Percentiles rank a stretch among this genome's conserved stretches.
Evolutionary conservation across 1,284 basidiomycete species (phyloP).

Genomic region (Leccinum fuscescens): DNA sequence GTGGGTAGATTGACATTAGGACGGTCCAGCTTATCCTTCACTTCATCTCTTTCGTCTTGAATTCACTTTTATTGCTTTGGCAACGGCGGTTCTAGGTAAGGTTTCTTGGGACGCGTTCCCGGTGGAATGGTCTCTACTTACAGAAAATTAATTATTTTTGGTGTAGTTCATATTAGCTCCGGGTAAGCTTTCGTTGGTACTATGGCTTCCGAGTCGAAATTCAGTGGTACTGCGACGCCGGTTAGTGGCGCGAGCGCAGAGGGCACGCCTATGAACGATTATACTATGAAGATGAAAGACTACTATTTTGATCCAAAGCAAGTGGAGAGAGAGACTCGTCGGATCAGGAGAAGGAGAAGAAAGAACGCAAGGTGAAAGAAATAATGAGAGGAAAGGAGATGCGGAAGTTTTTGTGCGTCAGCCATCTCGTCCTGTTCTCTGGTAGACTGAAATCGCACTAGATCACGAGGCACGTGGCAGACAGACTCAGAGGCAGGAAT

Average conservation of each 20-base stretch:
- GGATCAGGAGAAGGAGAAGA: slow-evolving; percentile 23
- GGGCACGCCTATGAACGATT: slow-evolving; percentile 23
- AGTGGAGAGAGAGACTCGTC: slow-evolving; percentile 17
- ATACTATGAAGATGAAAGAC: slow-evolving; percentile 19
- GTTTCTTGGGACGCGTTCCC: too few species aligned
- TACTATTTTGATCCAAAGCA: slow-evolving; percentile 27
- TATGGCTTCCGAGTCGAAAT: too few species aligned
- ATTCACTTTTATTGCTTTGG: too few species aligned
- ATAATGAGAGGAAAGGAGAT: slow-evolving; percentile 46
- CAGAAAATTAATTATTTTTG: too few species aligned
- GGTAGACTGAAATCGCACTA: slow-evolving; percentile 28
- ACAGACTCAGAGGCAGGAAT: slow-evolving; percentile 75
- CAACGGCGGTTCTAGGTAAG: too few species aligned
- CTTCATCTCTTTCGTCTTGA: too few species aligned
- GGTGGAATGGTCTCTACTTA: too few species aligned
- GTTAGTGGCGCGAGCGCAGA: slow-evolving; percentile 15
- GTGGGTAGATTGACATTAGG: too few species aligned
- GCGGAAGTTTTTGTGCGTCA: slow-evolving; percentile 69
- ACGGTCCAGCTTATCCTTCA: too few species aligned
- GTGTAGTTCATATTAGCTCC: too few species aligned
- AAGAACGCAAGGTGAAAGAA: slow-evolving; percentile 38
- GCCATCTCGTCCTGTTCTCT: background rate
- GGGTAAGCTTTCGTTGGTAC: too few species aligned
- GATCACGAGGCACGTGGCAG: slow-evolving; percentile 90
- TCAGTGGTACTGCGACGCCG: slow-evolving; percentile 21